Base-by-base conservation (phyloP, 352 stramenopile species). In the Globisporangium solare region DNA sequence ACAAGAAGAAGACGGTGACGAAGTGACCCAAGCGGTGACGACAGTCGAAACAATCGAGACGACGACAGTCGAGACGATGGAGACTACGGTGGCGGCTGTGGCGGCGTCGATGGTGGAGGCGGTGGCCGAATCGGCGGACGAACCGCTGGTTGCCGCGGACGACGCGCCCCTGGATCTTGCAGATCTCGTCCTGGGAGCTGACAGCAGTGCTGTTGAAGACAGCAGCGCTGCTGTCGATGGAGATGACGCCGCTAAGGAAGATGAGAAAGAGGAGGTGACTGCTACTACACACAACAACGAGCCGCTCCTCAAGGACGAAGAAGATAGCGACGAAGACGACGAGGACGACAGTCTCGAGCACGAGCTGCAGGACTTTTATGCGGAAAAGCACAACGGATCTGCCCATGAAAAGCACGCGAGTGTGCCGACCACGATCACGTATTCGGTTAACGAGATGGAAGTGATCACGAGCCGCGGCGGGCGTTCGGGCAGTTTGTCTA, bases 371-470 rank as follows among this genome's bases (percentile, higher is more conserved):
- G 61, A 67, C 43, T 58, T 64, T 39, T 64, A 55, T 11, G 50
- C 50, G 1, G 58, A 59, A 14, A 46, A 39, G 7, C 51, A 39
- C 18, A 59, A 41, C 52, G 50, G 22, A 35, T 35, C 27, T 10
- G 27, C 27, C 12, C 40, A 61, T 21, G 47, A 59, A 37, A 54
- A 47, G 15, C 43, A 47, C 52, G 21, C 40, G 40, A 43, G 55
- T n/a, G 74, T 88, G 1, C 74, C 76, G 8, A 64, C 77, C 1
- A 89, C 82, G 3, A 81, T 92, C 59, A 86, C 64, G 47, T 92
- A 88, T 60, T 85, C 77, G 0, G 72, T 92, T 45, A 90, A 92
- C 63, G 82, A 92, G 58, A 92, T 92, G 79, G 82, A 92, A 49
- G 79, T 90, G 35, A 82, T 90, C 48, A 89, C 82, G 7, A 92